A percentile compares a stretch with the other conserved stretches of the same genome.
Evolutionary conservation across 129 eudicot genomes (phyloP).

Genomic region (Helianthus tuberosus): DNA sequence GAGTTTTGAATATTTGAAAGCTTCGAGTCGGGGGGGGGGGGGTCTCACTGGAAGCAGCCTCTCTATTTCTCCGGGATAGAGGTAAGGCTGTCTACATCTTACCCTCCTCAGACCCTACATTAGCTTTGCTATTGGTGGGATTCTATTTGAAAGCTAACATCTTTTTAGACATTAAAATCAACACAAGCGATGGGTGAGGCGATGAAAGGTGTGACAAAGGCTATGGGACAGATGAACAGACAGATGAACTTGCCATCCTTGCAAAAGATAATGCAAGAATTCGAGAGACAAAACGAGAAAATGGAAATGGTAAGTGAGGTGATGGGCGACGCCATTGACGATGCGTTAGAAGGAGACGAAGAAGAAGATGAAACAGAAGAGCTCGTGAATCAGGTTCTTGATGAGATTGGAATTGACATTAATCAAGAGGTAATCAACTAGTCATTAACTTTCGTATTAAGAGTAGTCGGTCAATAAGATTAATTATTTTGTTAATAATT

Average conservation of each 20-base stretch:
- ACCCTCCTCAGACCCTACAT: too few relatives aligned
- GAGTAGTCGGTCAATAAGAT: neutral
- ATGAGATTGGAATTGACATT: constrained; percentile 91
- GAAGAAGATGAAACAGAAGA: constrained; percentile 97
- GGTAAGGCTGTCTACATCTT: too few relatives aligned
- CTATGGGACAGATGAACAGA: constrained; percentile 97
- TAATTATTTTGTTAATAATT: neutral
- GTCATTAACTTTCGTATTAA: neutral
- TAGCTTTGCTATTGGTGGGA: neutral
- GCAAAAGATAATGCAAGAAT: constrained; percentile 94
- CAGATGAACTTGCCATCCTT: constrained; percentile 93
- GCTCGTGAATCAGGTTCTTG: constrained; percentile 88
- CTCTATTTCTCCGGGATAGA: too few relatives aligned
- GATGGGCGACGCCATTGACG: constrained; percentile 98
- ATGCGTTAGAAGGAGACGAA: constrained; percentile 96
- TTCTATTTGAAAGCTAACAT: neutral
- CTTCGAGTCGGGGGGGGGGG: too few relatives aligned
- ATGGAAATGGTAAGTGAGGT: constrained; percentile 91
- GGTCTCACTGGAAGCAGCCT: too few relatives aligned
- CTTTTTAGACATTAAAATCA: constrained; percentile 76
- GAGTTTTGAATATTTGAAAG: neutral
- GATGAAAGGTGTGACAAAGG: constrained; percentile 98
- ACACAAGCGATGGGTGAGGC: constrained; percentile 99
- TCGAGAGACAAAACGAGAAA: constrained; percentile 93
- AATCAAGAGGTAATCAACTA: constrained; percentile 64